These are phyloP conservation scores for Tulasnella sp. DNA, from an alignment of 768 basidiomycete genomes.

Conservation along the genomic window DNA sequence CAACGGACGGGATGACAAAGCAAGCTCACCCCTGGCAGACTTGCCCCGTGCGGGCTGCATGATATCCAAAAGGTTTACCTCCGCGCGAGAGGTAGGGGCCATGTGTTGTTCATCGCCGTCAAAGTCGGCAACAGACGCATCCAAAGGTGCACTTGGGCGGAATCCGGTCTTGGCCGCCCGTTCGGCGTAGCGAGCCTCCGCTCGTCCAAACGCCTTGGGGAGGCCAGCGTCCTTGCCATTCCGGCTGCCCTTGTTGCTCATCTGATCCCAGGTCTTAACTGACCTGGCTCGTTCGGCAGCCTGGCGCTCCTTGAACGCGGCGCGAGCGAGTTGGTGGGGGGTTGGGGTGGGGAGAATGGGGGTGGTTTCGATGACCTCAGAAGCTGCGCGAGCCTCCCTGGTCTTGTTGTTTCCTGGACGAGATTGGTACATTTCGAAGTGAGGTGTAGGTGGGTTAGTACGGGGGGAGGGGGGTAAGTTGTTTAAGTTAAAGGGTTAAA, in stretches of 20 bases:
- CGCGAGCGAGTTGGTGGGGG: not conserved
- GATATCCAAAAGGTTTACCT: not conserved
- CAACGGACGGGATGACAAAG: not conserved
- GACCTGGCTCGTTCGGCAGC: not conserved
- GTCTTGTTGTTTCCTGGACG: not conserved
- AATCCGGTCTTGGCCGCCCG: not conserved
- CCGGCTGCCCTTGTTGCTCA: not conserved
- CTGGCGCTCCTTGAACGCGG: constrained; percentile 8
- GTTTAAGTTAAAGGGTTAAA: not conserved
- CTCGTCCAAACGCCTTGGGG: not conserved
- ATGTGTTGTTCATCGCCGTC: not conserved
- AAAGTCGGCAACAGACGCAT: not conserved
- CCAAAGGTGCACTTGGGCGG: not conserved
- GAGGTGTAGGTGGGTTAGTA: not conserved
- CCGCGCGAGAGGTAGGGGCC: not conserved
- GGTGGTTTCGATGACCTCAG: not conserved
- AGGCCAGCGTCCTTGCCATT: not conserved
- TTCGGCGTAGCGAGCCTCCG: not conserved
- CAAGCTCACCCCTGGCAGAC: not conserved
- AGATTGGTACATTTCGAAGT: not conserved
- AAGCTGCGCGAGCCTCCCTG: not conserved
- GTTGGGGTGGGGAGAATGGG: not conserved
- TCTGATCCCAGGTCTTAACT: not conserved
- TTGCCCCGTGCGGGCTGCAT: not conserved
- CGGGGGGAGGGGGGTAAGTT: not conserved